These are phyloP conservation scores for Rhodomyrtus psidioides DNA, from an alignment of 441 rosid species.

Conservation along the genomic window DNA sequence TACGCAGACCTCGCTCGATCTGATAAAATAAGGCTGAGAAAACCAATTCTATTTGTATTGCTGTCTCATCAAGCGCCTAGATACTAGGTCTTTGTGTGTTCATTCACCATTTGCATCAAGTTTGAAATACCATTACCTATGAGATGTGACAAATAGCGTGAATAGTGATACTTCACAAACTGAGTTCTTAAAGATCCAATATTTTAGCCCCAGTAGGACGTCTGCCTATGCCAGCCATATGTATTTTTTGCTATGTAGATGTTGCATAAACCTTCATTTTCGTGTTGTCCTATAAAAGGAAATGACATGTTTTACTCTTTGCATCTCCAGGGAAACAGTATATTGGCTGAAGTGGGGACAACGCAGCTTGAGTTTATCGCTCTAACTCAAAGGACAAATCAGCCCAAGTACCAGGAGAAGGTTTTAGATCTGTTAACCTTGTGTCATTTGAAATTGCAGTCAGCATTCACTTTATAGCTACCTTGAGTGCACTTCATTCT, in stretches of 20 bases:
- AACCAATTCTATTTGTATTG: neutral
- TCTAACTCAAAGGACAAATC: neutral
- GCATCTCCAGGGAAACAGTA: neutral
- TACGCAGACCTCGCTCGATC: neutral
- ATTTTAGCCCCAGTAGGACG: neutral
- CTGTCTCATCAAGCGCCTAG: neutral
- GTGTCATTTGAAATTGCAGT: neutral
- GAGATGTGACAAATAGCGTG: neutral
- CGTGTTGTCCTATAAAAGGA: neutral
- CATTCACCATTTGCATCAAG: neutral
- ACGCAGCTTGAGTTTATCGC: neutral
- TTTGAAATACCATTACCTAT: neutral
- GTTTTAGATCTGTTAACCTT: neutral
- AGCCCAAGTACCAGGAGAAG: neutral
- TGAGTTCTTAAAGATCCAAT: neutral
- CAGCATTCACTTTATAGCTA: neutral
- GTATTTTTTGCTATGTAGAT: neutral
- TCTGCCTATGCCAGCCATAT: neutral
- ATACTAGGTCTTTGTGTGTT: neutral
- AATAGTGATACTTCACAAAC: neutral
- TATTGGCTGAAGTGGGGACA: neutral
- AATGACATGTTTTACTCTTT: neutral
- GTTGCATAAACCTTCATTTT: neutral
- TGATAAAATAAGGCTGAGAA: neutral
- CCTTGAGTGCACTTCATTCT: neutral